A percentile compares a stretch with the other conserved stretches of the same genome.
Conservation (phyloP, 371 early-diverging fungal species). For the Lichtheimia ornata region DNA sequence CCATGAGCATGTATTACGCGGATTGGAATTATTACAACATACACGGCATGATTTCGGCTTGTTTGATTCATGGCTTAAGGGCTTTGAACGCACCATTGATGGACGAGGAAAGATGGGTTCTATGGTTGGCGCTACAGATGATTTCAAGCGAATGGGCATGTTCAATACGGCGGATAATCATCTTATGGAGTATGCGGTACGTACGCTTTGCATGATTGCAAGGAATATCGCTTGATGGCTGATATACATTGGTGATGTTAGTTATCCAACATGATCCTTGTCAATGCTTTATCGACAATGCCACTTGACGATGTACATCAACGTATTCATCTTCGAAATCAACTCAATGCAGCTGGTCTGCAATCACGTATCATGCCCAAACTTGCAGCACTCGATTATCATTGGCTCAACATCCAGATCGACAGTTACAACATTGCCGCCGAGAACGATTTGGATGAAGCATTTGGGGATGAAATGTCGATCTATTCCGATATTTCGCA, state of each 20-base stretch:
- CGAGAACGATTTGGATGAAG: conserved; percentile 57
- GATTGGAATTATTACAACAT: conserved; percentile 52
- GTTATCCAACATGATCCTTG: conserved; percentile 78
- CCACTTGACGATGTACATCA: conserved; percentile 64
- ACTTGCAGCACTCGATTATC: conserved; percentile 64
- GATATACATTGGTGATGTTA: conserved; percentile 14
- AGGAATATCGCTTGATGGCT: not conserved
- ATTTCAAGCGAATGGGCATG: conserved; percentile 53
- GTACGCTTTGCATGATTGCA: not conserved
- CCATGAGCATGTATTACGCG: conserved; percentile 63
- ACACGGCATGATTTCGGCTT: conserved; percentile 53
- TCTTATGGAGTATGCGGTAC: conserved; percentile 77
- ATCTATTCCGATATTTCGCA: conserved; percentile 49
- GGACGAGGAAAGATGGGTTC: conserved; percentile 71
- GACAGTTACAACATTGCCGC: conserved; percentile 71
- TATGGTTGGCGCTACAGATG: conserved; percentile 64
- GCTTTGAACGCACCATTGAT: conserved; percentile 65
- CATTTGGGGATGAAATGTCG: conserved; percentile 20
- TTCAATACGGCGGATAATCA: conserved; percentile 65
- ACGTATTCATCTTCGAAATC: conserved; percentile 76
- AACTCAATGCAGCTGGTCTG: conserved; percentile 71
- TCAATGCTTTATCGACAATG: conserved; percentile 77
- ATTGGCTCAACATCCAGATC: conserved; percentile 69
- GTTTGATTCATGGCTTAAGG: conserved; percentile 77
- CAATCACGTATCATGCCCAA: conserved; percentile 52